Percentiles rank a stretch among this genome's conserved stretches.
Conservation (phyloP, 2,329 filamentous ascomycete genomes). For the Fusarium begoniae region DNA sequence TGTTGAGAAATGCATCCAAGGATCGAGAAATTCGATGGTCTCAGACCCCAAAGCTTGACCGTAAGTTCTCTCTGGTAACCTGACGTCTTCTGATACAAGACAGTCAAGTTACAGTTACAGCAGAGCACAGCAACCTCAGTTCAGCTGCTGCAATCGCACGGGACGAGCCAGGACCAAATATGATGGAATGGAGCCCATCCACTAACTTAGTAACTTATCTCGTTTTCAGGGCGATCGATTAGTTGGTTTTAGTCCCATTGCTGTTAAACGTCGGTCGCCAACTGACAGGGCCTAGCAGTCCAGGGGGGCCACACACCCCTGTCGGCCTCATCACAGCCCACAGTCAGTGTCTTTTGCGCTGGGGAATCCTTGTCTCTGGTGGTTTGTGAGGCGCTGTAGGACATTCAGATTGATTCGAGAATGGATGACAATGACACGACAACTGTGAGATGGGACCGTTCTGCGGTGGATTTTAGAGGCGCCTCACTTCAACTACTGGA, state of each 20-base stretch:
- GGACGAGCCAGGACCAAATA: background rate
- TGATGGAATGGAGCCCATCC: background rate
- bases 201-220: background rate
- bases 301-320: background rate
- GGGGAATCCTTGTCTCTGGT: constrained; percentile 43
- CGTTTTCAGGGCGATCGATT: constrained; percentile 26
- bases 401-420: background rate
- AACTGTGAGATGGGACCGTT: constrained; percentile 4
- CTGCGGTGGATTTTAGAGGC: background rate
- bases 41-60: constrained; percentile 28
- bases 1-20: constrained; percentile 22
- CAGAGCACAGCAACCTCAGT: background rate
- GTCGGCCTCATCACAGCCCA: constrained; percentile 10
- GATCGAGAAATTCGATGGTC: background rate
- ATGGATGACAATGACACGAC: constrained; percentile 30
- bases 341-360: constrained; percentile 21
- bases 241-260: constrained; percentile 1
- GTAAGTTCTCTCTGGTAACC: constrained; percentile 12
- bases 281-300: constrained; percentile 3
- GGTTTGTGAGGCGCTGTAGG: constrained; percentile 25
- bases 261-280: constrained; percentile 1
- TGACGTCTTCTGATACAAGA: background rate
- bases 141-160: background rate
- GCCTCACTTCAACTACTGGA: constrained; percentile 34
- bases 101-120: background rate